A percentile compares a stretch with the other conserved stretches of the same genome.
These are phyloP conservation scores for Saccharomycopsis oosterbeekiorum DNA, from an alignment of 805 yeast genomes.

Conservation along the genomic window DNA sequence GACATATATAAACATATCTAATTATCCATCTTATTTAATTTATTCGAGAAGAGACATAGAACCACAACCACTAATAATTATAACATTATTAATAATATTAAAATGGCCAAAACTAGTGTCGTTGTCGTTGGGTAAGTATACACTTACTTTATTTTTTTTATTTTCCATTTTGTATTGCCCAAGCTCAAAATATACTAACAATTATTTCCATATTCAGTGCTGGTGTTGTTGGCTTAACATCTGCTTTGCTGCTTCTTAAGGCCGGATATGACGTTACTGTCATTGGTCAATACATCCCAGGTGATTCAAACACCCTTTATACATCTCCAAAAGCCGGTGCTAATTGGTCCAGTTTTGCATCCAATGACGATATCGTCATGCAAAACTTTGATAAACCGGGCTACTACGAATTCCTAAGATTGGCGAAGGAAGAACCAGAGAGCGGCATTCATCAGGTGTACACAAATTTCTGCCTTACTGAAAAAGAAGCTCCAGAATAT, in stretches of 20 bases:
- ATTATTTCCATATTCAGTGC: slow-evolving; percentile 25
- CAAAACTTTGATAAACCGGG: slow-evolving; percentile 39
- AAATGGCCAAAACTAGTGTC: slow-evolving; percentile 3
- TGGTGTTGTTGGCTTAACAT: slow-evolving; percentile 49
- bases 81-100: neutral
- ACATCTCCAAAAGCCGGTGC: slow-evolving; percentile 69
- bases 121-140: slow-evolving; percentile 14
- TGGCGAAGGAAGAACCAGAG: slow-evolving; percentile 38
- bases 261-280: slow-evolving; percentile 34
- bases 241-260: slow-evolving; percentile 34
- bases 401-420: slow-evolving; percentile 35
- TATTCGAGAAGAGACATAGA: no score
- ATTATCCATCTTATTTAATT: no score
- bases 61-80: neutral
- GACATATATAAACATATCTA: no score
- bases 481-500: slow-evolving; percentile 19
- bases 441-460: slow-evolving; percentile 35
- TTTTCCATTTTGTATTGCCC: neutral
- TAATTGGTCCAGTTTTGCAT: slow-evolving; percentile 57
- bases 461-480: slow-evolving; percentile 18
- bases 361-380: slow-evolving; percentile 19
- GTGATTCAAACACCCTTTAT: slow-evolving; percentile 43
- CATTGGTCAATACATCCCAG: slow-evolving; percentile 41
- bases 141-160: neutral
- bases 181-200: neutral